Base-by-base conservation (phyloP, 495 filamentous ascomycete genomes). In the Extremus antarcticus region DNA sequence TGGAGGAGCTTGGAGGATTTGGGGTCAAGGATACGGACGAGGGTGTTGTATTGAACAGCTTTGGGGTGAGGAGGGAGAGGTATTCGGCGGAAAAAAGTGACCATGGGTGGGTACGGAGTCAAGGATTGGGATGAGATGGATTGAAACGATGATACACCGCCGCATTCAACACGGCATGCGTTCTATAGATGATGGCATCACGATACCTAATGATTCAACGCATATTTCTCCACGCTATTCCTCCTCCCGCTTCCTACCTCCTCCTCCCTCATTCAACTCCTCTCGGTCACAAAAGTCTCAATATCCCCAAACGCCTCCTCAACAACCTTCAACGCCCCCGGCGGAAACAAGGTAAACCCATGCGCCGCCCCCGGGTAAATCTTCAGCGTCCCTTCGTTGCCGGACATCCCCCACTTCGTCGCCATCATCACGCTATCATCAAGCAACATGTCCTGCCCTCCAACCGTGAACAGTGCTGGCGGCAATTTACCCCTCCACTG, bases 41-140 rank as follows among this genome's bases (percentile, higher is more conserved):
- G 91, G 51, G 77, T 97, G 47, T 71, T 97, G 48, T 97, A 95
- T 69, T 97, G n/a, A n/a, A n/a, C n/a, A n/a, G n/a, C n/a, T n/a
- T n/a, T n/a, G n/a, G n/a, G n/a, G n/a, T n/a, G n/a, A n/a, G n/a
- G n/a, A n/a, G n/a, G n/a, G n/a, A 78, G 77, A 64, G 23, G 23
- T 24, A 17, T 25, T 32, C 22, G 47, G 23, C 9, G 24, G 24
- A 50, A 4, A 20, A 23, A 50, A n/a, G 21, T 9, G 21, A 16
- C 7, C 25, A 32, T 10, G 47, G 10, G n/a, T 17, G 25, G 17
- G 15, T 8, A 50, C 2, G 47, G 20, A 10, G 25, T 21, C 19
- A 47, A 11, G 45, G 47, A n/a, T 29, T 29, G 17, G 46, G 17
- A 32, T 3, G 47, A 17, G 47, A 17, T n/a, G n/a, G n/a, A n/a